Evolutionary conservation across 768 basidiomycete species (phyloP), one percentile per base, ranked within the genome.

Genomic region (Coprinellus aureogranulatus): DNA sequence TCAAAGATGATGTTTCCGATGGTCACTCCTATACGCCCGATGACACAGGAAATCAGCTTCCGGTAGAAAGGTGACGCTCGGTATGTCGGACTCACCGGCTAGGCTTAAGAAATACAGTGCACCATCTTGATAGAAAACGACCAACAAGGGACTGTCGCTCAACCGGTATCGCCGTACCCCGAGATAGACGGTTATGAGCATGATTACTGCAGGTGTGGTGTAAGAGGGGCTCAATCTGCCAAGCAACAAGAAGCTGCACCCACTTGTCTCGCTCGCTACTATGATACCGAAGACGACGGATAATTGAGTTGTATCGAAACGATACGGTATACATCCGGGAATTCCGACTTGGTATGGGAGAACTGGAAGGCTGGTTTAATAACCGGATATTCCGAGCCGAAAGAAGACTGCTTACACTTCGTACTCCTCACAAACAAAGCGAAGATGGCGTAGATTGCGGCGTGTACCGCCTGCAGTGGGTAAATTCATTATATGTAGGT

Each of bases 1-100:
- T 53, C 51, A 44, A 58, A 58, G 18, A 58, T 58, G 44, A 58
- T 58, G 45, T 58, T 58, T 25, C 57, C 57, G n/a, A 58, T 20
- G n/a, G 57, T 58, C 16, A 58, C 57, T 4, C 22, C 57, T 58
- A 40, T 37, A 22, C 30, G 30, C n/a, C n/a, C n/a, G n/a, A n/a
- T n/a, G n/a, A n/a, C n/a, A n/a, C n/a, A n/a, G n/a, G n/a, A n/a
- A n/a, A n/a, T n/a, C n/a, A n/a, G n/a, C n/a, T n/a, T n/a, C n/a
- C n/a, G n/a, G n/a, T n/a, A n/a, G n/a, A n/a, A n/a, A n/a, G n/a
- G n/a, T n/a, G n/a, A n/a, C n/a, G n/a, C n/a, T n/a, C n/a, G n/a
- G n/a, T n/a, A 34, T 6, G 34, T 6, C 22, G 23, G 12, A 22
- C 50, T 23, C 14, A 52, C 50, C 31, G 23, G 50, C 50, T 14